Conservation (phyloP, 352 stramenopile genomes). For the Pythium brassicae region DNA sequence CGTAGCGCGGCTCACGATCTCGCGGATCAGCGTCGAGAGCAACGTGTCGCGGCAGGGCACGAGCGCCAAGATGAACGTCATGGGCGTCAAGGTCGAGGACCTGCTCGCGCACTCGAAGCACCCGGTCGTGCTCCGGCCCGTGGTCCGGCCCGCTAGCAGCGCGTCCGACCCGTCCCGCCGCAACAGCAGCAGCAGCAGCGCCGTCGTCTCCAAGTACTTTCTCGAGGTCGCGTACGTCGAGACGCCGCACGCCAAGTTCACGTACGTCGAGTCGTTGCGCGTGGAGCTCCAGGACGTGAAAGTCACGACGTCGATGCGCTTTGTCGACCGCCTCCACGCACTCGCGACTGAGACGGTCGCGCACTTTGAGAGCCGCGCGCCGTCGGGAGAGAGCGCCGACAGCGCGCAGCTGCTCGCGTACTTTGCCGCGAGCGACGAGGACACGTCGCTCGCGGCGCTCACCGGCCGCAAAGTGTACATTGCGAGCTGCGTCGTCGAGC, state of each 20-base stretch:
- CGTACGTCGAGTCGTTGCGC: slow-evolving; percentile 53
- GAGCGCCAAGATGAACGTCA: slow-evolving; percentile 60
- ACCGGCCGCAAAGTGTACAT: slow-evolving; percentile 80
- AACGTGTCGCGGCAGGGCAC: slow-evolving; percentile 35
- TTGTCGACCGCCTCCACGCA: slow-evolving; percentile 64
- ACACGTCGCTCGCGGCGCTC: slow-evolving; percentile 59
- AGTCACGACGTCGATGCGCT: slow-evolving; percentile 73
- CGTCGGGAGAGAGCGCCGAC: slow-evolving; percentile 34
- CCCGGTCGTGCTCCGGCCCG: slow-evolving; percentile 56
- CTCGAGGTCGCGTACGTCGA: slow-evolving; percentile 65
- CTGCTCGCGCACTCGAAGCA: slow-evolving; percentile 60
- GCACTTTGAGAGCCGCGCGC: slow-evolving; percentile 65
- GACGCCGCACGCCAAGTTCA: slow-evolving; percentile 67
- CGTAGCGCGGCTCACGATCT: slow-evolving; percentile 67
- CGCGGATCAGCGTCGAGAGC: slow-evolving; percentile 52
- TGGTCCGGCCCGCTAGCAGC: slow-evolving; percentile 19
- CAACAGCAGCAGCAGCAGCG: background rate
- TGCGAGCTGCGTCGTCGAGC: slow-evolving; percentile 55
- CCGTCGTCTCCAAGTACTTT: slow-evolving; percentile 58
- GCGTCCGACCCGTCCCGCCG: slow-evolving; percentile 11
- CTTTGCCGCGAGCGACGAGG: slow-evolving; percentile 50
- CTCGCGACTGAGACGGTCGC: slow-evolving; percentile 56
- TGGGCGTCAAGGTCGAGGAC: slow-evolving; percentile 72
- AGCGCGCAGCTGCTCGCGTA: slow-evolving; percentile 54
- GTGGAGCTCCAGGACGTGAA: slow-evolving; percentile 68